A percentile compares a stretch with the other conserved stretches of the same genome.
Evolutionary conservation across 169 alveolate genomes (phyloP).

Genomic region (Cryptosporidium baileyi): DNA sequence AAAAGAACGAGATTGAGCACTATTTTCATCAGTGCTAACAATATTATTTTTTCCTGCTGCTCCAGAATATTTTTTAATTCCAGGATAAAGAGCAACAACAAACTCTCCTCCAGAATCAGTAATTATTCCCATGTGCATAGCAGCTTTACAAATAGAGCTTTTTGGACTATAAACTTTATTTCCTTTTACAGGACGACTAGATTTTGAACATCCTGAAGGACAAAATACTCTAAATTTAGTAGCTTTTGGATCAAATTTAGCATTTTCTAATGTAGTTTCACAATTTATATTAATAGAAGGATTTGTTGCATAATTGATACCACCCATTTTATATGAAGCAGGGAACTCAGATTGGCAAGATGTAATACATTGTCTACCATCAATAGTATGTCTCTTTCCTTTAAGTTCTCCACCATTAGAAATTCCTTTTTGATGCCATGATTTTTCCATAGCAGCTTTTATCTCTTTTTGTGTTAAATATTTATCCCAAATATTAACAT

Average conservation of each 20-base stretch:
- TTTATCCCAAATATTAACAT: constrained; percentile 67
- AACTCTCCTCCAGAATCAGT: constrained; percentile 77
- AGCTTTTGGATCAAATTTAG: constrained; percentile 69
- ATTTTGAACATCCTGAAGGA: constrained; percentile 72
- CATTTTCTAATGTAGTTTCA: constrained; percentile 68
- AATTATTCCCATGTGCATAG: constrained; percentile 88
- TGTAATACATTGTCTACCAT: constrained; percentile 77
- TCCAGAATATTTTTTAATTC: constrained; percentile 69
- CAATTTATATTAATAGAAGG: constrained; percentile 72
- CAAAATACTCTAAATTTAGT: constrained; percentile 69
- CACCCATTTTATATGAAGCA: constrained; percentile 55
- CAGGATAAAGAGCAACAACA: constrained; percentile 72
- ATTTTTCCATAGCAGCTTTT: constrained; percentile 67
- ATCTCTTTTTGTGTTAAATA: constrained; percentile 33
- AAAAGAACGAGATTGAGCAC: constrained; percentile 72
- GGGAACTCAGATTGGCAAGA: constrained; percentile 76
- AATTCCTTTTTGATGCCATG: constrained; percentile 68
- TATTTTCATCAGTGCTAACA: constrained; percentile 64
- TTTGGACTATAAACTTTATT: constrained; percentile 72
- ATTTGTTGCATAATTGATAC: constrained; percentile 62
- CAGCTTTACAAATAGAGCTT: constrained; percentile 88
- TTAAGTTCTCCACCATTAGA: constrained; percentile 63
- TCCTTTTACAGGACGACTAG: constrained; percentile 71
- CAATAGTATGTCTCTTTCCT: constrained; percentile 76
- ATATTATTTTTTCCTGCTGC: constrained; percentile 70